phyloP scores from a whole-genome alignment of 192 early-diverging fungal genomes.

The Podila epigama region DNA sequence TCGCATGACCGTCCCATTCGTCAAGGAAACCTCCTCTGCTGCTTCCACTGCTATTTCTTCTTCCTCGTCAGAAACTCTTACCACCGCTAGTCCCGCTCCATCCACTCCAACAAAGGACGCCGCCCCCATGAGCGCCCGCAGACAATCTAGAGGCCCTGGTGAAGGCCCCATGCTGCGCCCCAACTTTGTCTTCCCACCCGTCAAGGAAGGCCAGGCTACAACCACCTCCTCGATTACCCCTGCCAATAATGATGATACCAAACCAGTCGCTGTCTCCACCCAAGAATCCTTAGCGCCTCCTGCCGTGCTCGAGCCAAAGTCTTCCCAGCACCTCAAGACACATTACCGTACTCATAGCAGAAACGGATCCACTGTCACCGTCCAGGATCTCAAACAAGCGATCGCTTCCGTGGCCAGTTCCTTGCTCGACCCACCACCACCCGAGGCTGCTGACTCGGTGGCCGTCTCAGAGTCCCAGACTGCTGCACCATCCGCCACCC shows the following conservation, averaged over 20 bases:
- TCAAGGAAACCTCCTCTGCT: not conserved
- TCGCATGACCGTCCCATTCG: not conserved
- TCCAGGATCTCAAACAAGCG: conserved; percentile 43
- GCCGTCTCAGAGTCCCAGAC: not conserved
- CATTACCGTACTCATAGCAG: conserved; percentile 46
- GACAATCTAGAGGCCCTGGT: not conserved
- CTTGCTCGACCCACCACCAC: conserved; percentile 7
- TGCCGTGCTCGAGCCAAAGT: not conserved
- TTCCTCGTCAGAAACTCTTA: not conserved
- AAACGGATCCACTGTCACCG: conserved; percentile 46
- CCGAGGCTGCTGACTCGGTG: not conserved
- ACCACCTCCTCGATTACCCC: not conserved
- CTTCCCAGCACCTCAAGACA: conserved; percentile 43
- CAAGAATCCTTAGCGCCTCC: not conserved
- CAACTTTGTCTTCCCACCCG: not conserved
- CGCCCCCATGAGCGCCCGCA: not conserved
- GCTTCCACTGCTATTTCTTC: not conserved
- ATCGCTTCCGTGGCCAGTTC: conserved; percentile 40
- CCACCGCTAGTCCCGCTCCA: no score
- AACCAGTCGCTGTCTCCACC: not conserved
- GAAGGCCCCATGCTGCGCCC: not conserved
- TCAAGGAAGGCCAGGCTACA: not conserved
- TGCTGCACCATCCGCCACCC: not conserved
- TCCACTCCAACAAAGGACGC: no score
- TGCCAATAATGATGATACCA: not conserved